Evolutionary conservation across 75 land plant species (phyloP), one percentile per base, ranked within the genome.

Genomic region (Pinus albicaulis): DNA sequence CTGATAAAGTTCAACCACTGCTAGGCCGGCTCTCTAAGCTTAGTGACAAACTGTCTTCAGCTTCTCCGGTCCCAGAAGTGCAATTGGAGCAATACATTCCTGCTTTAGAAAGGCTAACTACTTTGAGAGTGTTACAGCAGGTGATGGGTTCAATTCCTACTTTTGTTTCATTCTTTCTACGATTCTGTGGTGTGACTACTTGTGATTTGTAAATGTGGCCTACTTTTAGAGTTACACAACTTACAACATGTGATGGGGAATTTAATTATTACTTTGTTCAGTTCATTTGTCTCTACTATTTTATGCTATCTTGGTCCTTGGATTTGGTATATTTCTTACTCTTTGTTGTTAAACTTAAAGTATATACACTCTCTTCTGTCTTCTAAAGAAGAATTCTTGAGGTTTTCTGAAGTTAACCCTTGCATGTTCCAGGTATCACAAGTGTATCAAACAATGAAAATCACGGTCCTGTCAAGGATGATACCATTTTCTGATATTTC

Each of bases 21-120:
- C 77, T 96, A 10, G 48, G 83, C 0, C 92, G 89, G 77, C 86
- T 96, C 1, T 83, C 92, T 3, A 92, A 89, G 56, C 60, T 90
- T 65, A 88, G 99, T 26, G 99, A 93, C 13, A 94, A 90, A 82
- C 77, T 96, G 8, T 74, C 98, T 19, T 89, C 97, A 25, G 94
- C 95, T 66, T 92, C 99, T 56, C 88, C 99, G 44, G 86, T 96
- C 62, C 92, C 98, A 7, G 99, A 96, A 83, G 95, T 96, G 52
- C 92, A 86, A 44, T 80, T 96, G 28, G 91, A 93, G 56, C 88
- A 90, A 74, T 96, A 91, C 85, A 74, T 89, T 77, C 91, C 98
- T 25, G 86, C 97, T 1, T 81, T 96, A 69, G 94, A 94, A 71
- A 91, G 87, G 76, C 89, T 96, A 23, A 84, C 95, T 11, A 86